Evolutionary conservation across 345 rosid genomes (phyloP).

Genomic region (Mallotus nudiflorus): DNA sequence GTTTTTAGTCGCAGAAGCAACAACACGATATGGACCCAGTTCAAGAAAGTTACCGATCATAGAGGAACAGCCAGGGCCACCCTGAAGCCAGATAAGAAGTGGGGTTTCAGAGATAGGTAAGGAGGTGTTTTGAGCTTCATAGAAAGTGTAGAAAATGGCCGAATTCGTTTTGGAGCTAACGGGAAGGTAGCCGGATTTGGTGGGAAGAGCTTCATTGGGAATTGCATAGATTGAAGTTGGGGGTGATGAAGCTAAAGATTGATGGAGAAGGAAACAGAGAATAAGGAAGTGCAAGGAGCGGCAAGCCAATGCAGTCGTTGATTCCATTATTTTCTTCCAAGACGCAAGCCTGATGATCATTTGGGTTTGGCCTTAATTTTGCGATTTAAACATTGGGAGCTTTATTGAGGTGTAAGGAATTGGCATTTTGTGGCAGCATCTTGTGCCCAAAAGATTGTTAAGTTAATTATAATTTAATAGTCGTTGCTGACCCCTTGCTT

Average conservation of each 20-base stretch:
- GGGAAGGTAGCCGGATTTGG: conserved; percentile 79
- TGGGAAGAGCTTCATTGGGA: conserved; percentile 68
- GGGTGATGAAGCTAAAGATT: conserved; percentile 21
- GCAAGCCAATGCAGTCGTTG: conserved; percentile 4
- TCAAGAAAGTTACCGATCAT: conserved; percentile 84
- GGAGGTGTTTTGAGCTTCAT: conserved; percentile 64
- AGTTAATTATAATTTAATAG: no score
- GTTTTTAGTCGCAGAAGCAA: conserved; percentile 31
- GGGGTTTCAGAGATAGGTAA: conserved; percentile 55
- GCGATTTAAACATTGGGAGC: no score
- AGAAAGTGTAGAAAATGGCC: conserved; percentile 72
- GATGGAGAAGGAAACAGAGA: conserved; percentile 20
- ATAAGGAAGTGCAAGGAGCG: conserved; percentile 16
- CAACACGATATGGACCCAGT: conserved; percentile 79
- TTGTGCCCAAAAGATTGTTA: no score
- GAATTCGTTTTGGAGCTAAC: conserved; percentile 50
- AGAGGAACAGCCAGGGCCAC: conserved; percentile 95
- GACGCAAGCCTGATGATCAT: no score
- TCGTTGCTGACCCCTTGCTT: no score
- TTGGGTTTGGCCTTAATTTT: no score
- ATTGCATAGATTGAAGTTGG: conserved; percentile 20
- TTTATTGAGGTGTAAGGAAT: no score
- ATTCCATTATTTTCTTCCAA: conserved; percentile 2
- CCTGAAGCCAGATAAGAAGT: conserved; percentile 82
- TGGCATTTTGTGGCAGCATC: no score